Evolutionary conservation across 768 basidiomycete species (phyloP).

Genomic region (Kwoniella sp.): DNA sequence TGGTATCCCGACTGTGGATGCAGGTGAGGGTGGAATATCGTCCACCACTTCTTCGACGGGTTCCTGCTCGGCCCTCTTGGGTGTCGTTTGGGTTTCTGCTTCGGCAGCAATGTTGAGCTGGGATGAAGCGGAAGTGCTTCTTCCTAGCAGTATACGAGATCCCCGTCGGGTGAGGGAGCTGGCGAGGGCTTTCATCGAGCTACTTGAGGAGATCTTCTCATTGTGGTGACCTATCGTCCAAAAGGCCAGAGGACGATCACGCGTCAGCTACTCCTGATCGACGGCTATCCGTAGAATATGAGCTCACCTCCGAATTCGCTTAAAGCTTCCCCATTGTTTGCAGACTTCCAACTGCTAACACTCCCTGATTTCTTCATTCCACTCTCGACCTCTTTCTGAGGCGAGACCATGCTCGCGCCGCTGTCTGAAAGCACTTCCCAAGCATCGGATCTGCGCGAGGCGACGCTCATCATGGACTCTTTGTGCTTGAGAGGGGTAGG

Average conservation of each 20-base stretch:
- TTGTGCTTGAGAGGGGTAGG: constrained; percentile 19
- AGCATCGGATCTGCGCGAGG: constrained; percentile 26
- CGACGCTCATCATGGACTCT: constrained; percentile 19
- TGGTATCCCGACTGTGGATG: constrained; percentile 50
- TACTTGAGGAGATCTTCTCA: constrained; percentile 12
- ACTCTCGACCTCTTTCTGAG: constrained; percentile 16
- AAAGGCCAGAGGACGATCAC: neutral
- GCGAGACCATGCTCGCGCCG: constrained; percentile 44
- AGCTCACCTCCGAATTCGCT: constrained; percentile 40
- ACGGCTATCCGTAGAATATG: neutral
- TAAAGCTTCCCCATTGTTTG: constrained; percentile 47
- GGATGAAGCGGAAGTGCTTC: constrained; percentile 25
- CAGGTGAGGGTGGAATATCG: constrained; percentile 39
- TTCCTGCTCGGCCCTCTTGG: constrained; percentile 3
- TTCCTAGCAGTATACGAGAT: constrained; percentile 26
- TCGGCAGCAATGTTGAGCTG: constrained; percentile 15
- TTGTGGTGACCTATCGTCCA: constrained; percentile 14
- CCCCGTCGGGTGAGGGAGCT: constrained; percentile 27
- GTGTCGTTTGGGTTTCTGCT: neutral
- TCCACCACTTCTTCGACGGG: constrained; percentile 31
- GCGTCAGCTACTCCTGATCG: neutral
- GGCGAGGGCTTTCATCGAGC: constrained; percentile 31
- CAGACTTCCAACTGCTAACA: constrained; percentile 45
- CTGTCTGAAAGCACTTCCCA: constrained; percentile 47
- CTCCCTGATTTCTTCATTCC: constrained; percentile 29